These are phyloP conservation scores for Fusarium siculi DNA, from an alignment of 2,329 filamentous ascomycete genomes.

Conservation along the genomic window DNA sequence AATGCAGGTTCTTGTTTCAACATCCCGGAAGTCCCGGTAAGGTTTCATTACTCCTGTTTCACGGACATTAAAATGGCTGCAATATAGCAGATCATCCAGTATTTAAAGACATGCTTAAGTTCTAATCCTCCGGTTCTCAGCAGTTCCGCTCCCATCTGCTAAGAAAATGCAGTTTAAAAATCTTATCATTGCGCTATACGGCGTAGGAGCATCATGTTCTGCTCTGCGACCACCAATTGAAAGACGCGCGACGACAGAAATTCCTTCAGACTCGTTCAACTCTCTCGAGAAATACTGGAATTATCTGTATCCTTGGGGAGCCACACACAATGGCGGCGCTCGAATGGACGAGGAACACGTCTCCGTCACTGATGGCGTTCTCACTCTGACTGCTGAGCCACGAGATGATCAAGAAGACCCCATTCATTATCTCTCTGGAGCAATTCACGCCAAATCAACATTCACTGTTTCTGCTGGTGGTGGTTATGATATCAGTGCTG, in stretches of 20 bases:
- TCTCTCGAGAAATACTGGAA: slow-evolving; percentile 34
- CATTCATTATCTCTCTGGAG: slow-evolving; percentile 31
- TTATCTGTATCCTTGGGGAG: slow-evolving; percentile 29
- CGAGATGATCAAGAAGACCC: slow-evolving; percentile 18
- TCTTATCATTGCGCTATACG: slow-evolving; percentile 4
- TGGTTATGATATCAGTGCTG: slow-evolving; percentile 27
- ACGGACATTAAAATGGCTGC: background rate
- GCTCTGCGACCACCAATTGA: slow-evolving; percentile 10
- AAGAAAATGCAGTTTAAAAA: background rate
- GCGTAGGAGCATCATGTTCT: slow-evolving; percentile 10
- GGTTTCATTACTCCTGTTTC: slow-evolving; percentile 12
- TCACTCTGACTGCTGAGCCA: slow-evolving; percentile 30
- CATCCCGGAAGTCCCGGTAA: background rate
- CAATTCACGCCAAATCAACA: slow-evolving; percentile 31
- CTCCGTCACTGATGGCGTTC: slow-evolving; percentile 20
- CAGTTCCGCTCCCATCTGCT: background rate
- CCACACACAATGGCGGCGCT: slow-evolving; percentile 31
- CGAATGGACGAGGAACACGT: slow-evolving; percentile 32
- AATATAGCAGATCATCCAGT: background rate
- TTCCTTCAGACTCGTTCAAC: slow-evolving; percentile 22
- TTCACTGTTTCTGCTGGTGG: slow-evolving; percentile 23
- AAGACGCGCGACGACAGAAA: slow-evolving; percentile 19
- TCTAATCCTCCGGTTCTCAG: fast-evolving
- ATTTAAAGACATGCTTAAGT: background rate
- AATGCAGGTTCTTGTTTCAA: slow-evolving; percentile 14